Evolutionary conservation across 2,329 filamentous ascomycete species (phyloP).

Genomic region (Leptographium wingfieldii): DNA sequence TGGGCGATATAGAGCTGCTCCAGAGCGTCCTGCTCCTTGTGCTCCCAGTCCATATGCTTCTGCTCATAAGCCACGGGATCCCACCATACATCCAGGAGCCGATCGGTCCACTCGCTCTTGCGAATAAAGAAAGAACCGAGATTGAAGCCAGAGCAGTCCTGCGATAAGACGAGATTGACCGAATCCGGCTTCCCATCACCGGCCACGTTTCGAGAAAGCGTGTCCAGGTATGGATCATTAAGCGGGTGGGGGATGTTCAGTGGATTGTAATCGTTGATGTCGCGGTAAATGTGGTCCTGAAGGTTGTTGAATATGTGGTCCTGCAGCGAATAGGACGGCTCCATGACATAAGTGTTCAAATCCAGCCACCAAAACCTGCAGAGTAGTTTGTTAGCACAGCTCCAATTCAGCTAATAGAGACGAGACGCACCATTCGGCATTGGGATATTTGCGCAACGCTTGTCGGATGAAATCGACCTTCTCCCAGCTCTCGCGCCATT

Average conservation of each 20-base stretch:
- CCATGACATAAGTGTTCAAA: slow-evolving; percentile 96
- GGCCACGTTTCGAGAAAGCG: slow-evolving; percentile 53
- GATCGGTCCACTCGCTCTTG: slow-evolving; percentile 78
- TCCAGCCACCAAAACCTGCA: slow-evolving; percentile 99
- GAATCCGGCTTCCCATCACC: slow-evolving; percentile 70
- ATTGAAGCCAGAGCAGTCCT: slow-evolving; percentile 95
- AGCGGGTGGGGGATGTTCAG: slow-evolving; percentile 84
- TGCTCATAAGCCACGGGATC: slow-evolving; percentile 96
- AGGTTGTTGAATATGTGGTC: slow-evolving; percentile 80
- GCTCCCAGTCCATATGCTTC: slow-evolving; percentile 97
- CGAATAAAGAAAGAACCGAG: slow-evolving; percentile 89
- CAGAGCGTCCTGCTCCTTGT: slow-evolving; percentile 94
- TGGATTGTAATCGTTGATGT: slow-evolving; percentile 94
- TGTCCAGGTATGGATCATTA: slow-evolving; percentile 62
- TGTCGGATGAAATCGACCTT: slow-evolving; percentile 91
- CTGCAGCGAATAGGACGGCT: slow-evolving; percentile 81
- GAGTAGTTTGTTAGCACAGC: slow-evolving; percentile 11
- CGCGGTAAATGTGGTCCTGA: slow-evolving; percentile 65
- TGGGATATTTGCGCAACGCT: slow-evolving; percentile 81
- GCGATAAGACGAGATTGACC: slow-evolving; percentile 77
- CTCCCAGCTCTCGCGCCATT: slow-evolving; percentile 99
- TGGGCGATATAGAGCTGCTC: slow-evolving; percentile 86
- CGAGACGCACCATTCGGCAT: slow-evolving; percentile 71
- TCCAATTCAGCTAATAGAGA: background rate
- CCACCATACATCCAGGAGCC: slow-evolving; percentile 94